phyloP scores from a whole-genome alignment of 208 protist genomes.

The Leishmania aethiopica region DNA sequence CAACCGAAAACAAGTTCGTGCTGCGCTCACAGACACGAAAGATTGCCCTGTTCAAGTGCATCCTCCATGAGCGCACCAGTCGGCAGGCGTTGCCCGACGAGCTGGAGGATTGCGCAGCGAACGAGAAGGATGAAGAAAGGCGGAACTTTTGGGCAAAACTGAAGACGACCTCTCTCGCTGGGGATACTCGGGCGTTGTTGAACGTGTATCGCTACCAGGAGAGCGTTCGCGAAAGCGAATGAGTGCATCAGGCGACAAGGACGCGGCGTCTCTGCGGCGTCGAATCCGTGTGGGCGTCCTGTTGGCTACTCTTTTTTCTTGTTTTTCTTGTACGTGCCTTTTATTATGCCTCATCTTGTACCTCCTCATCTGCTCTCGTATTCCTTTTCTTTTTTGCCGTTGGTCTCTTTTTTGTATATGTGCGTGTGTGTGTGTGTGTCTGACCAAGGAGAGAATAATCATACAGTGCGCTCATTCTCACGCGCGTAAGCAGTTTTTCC shows the following conservation, averaged over 20 bases:
- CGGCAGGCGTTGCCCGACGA: conserved; percentile 50
- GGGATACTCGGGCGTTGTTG: conserved; percentile 42
- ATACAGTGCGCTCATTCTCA: neutral
- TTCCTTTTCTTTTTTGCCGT: conserved; percentile 9
- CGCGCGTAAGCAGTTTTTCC: neutral
- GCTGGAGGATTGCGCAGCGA: conserved; percentile 60
- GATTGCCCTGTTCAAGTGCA: conserved; percentile 76
- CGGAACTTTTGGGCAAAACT: conserved; percentile 61
- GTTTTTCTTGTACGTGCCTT: neutral
- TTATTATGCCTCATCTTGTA: neutral
- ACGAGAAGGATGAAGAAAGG: conserved; percentile 54
- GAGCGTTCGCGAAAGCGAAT: conserved; percentile 21
- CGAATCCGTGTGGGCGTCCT: neutral
- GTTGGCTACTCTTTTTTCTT: too few species aligned
- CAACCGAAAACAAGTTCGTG: conserved; percentile 53
- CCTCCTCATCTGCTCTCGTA: conserved; percentile 3
- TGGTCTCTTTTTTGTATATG: neutral
- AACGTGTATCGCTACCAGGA: conserved; percentile 70
- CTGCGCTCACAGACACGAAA: conserved; percentile 75
- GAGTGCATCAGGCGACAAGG: neutral
- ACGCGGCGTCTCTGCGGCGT: neutral
- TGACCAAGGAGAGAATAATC: neutral
- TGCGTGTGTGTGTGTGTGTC: neutral
- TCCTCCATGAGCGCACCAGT: conserved; percentile 73
- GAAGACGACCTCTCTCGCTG: conserved; percentile 48